Evolutionary conservation across 139 green algal genomes (phyloP), one percentile per base, ranked within the genome.

Genomic region (Chlorella sp.): DNA sequence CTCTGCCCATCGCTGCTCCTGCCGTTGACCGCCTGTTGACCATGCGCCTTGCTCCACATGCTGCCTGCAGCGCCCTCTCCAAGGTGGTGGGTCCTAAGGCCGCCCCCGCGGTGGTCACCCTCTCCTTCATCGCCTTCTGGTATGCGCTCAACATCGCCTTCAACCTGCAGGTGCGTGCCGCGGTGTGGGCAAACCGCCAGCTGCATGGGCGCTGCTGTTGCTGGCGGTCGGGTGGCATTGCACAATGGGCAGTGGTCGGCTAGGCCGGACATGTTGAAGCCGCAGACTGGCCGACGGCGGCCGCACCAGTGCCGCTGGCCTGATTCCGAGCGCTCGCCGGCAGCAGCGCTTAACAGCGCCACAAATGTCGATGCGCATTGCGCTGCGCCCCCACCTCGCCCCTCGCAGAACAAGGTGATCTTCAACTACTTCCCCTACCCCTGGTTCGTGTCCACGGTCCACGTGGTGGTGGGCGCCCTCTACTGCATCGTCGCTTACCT

Each of bases 391-490:
- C n/a, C n/a, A n/a, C n/a, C n/a, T n/a, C n/a, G n/a, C n/a, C n/a
- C n/a, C n/a, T n/a, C 19, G 77, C 77, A 96, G 38, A 99, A 99
- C 97, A 99, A 99, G 94, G 92, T 91, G 48, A 97, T 99, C 84
- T 99, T 98, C 95, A 98, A 98, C 89, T 99, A 98, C 92, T 99
- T 99, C 89, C 96, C 97, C 76, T 99, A 94, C 91, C 97, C 97
- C 65, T 99, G 95, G 95, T 90, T 90, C 85, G 86, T 98, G 44
- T 98, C 95, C 32, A 96, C 94, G 9, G 88, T 98, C 14, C 96
- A 98, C 86, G 96, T 98, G 36, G 81, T 97, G 0, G 95, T 98
- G 6, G 96, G 96, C 68, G 87, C 95, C 7, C 68, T 92, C 24
- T 98, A 98, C 93, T 98, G 96, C 86, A 84, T 88, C 0, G 56